A percentile compares a stretch with the other conserved stretches of the same genome.
phyloP scores from a whole-genome alignment of 2,329 filamentous ascomycete species.

The Onygena corvina region DNA sequence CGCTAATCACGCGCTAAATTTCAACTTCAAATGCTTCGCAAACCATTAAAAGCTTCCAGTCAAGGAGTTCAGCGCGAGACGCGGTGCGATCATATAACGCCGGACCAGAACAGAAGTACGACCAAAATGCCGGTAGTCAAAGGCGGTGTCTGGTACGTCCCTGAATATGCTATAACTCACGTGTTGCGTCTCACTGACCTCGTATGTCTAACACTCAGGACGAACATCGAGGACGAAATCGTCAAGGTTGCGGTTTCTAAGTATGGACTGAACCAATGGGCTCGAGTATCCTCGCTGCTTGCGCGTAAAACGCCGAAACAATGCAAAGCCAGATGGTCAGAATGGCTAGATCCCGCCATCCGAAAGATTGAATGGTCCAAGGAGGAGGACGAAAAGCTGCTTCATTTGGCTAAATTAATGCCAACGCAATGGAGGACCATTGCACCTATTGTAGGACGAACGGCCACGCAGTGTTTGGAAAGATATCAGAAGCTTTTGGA shows the following conservation, averaged over 20 bases:
- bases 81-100: background rate
- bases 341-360: conserved; percentile 97
- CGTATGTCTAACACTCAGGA: conserved; percentile 30
- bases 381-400: conserved; percentile 93
- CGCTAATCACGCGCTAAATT: background rate
- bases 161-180: conserved; percentile 14
- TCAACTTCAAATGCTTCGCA: background rate
- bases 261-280: conserved; percentile 95
- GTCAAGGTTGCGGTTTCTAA: conserved; percentile 92
- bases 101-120: background rate
- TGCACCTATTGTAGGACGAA: conserved; percentile 88
- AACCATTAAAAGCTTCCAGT: background rate
- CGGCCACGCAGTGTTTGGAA: conserved; percentile 92
- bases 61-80: background rate
- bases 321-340: conserved; percentile 95
- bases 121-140: conserved; percentile 52
- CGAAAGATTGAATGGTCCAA: conserved; percentile 98
- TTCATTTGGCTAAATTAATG: conserved; percentile 96
- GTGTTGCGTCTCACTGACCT: background rate
- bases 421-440: conserved; percentile 99
- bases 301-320: conserved; percentile 97
- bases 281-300: conserved; percentile 89
- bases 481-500: conserved; percentile 93
- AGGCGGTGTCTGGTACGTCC: conserved; percentile 47
- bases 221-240: conserved; percentile 78